Percentiles rank a stretch among this genome's conserved stretches.
phyloP scores from a whole-genome alignment of 441 rosid genomes.

The Breynia disticha region DNA sequence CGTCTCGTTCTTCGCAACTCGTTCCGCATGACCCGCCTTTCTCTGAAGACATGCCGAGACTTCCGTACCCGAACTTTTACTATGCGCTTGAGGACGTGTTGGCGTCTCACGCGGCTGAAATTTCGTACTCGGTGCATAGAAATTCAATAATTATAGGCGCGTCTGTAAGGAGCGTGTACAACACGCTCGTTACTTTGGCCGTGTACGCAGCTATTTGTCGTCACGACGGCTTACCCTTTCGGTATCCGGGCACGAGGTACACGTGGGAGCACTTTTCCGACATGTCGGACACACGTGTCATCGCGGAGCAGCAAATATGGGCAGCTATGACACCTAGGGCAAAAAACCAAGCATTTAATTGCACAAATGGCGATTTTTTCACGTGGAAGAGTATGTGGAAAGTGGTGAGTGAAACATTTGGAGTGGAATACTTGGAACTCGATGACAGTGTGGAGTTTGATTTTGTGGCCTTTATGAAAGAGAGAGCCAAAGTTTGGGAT shows the following conservation, averaged over 20 bases:
- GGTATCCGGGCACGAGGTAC: conserved; percentile 19
- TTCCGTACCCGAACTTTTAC: conserved; percentile 31
- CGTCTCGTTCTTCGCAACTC: conserved; percentile 4
- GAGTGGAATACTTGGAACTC: conserved; percentile 18
- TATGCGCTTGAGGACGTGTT: conserved; percentile 24
- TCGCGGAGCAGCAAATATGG: conserved; percentile 35
- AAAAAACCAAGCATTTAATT: conserved; percentile 24
- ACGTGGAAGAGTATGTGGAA: conserved; percentile 27
- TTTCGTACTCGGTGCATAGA: conserved; percentile 22
- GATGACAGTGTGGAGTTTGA: conserved; percentile 19
- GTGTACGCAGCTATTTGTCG: conserved; percentile 28
- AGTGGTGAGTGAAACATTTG: conserved; percentile 10
- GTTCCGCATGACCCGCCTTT: conserved; percentile 24
- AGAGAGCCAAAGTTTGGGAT: conserved; percentile 23
- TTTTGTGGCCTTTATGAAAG: conserved; percentile 13
- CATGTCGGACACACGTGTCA: conserved; percentile 20
- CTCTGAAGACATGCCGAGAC: conserved; percentile 18
- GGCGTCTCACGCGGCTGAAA: conserved; percentile 10
- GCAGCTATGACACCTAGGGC: conserved; percentile 4
- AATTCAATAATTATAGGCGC: conserved; percentile 28
- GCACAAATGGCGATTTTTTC: conserved; percentile 28
- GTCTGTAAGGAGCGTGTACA: conserved; percentile 24
- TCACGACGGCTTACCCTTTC: conserved; percentile 17
- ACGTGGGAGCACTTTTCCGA: conserved; percentile 33
- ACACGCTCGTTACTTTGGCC: conserved; percentile 13